Percentiles rank a stretch among this genome's conserved stretches.
phyloP scores from a whole-genome alignment of 495 filamentous ascomycete species.

The Penicillium odoratum region DNA sequence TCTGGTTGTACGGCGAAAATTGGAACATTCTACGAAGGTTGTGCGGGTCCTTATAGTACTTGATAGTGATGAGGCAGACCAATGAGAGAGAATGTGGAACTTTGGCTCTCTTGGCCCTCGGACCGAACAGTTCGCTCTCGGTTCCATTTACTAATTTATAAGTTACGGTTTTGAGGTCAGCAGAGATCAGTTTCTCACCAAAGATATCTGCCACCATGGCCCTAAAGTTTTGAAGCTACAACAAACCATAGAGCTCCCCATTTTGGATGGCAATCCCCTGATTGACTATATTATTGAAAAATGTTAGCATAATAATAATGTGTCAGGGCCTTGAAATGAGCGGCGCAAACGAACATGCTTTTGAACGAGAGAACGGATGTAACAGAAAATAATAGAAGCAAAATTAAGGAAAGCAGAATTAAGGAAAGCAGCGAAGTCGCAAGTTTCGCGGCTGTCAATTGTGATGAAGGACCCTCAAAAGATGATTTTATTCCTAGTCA shows the following conservation, averaged over 20 bases:
- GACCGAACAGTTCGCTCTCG: slow-evolving; percentile 41
- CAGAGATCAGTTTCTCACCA: slow-evolving; percentile 32
- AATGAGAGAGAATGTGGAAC: slow-evolving; percentile 28
- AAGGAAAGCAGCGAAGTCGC: slow-evolving; percentile 1
- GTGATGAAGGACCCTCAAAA: slow-evolving; percentile 11
- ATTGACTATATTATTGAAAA: slow-evolving; percentile 41
- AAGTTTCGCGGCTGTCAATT: slow-evolving; percentile 4
- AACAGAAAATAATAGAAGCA: slow-evolving; percentile 5
- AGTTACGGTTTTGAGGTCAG: too few species aligned
- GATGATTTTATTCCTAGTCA: slow-evolving; percentile 24
- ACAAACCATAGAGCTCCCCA: slow-evolving; percentile 38
- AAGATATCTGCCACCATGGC: slow-evolving; percentile 39
- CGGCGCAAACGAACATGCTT: slow-evolving; percentile 22
- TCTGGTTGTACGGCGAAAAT: slow-evolving; percentile 33
- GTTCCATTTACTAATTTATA: too few species aligned
- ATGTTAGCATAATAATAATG: slow-evolving; percentile 44
- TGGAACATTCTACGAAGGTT: slow-evolving; percentile 31
- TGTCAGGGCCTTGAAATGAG: slow-evolving; percentile 30
- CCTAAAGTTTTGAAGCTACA: slow-evolving; percentile 33
- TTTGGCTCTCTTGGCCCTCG: slow-evolving; percentile 32
- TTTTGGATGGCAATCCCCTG: slow-evolving; percentile 30
- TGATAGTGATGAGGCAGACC: slow-evolving; percentile 23
- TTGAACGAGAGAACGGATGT: slow-evolving; percentile 1
- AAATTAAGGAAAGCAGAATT: too few species aligned
- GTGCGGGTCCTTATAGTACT: slow-evolving; percentile 29